A percentile compares a stretch with the other conserved stretches of the same genome.
These are phyloP conservation scores for Terfezia boudieri DNA, from an alignment of 495 filamentous ascomycete genomes.

Conservation along the genomic window DNA sequence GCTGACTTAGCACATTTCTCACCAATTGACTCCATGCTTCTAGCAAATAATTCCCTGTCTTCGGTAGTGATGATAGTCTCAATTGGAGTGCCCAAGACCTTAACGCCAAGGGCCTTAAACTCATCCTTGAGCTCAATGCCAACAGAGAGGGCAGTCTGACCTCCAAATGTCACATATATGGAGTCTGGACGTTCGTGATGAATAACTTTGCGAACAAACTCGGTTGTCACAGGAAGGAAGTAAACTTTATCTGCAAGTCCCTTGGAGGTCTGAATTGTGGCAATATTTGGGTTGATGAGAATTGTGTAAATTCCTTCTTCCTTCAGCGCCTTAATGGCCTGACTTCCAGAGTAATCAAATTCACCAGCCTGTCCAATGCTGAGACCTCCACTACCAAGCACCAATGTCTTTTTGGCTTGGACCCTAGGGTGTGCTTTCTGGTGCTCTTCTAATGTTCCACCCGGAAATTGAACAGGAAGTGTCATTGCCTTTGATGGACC, in stretches of 20 bases:
- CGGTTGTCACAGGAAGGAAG: conserved; percentile 88
- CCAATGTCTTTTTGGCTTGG: conserved; percentile 74
- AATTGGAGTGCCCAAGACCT: conserved; percentile 88
- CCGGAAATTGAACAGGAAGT: conserved; percentile 61
- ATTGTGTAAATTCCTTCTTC: conserved; percentile 87
- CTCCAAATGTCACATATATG: conserved; percentile 89
- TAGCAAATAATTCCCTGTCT: conserved; percentile 87
- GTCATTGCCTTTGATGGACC: conserved; percentile 37
- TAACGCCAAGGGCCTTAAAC: conserved; percentile 71
- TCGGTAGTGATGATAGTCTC: conserved; percentile 97
- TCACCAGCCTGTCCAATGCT: conserved; percentile 95
- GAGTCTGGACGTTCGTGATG: conserved; percentile 78
- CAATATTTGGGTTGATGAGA: conserved; percentile 96
- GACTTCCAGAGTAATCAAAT: conserved; percentile 91
- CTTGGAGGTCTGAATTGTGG: conserved; percentile 95
- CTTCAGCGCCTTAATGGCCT: conserved; percentile 90
- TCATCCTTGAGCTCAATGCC: conserved; percentile 94
- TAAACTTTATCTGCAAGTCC: conserved; percentile 95
- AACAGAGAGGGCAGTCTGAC: conserved; percentile 83
- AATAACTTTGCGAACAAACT: conserved; percentile 95
- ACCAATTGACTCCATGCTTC: conserved; percentile 93
- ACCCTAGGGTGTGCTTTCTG: conserved; percentile 51
- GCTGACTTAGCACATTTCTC: conserved; percentile 97
- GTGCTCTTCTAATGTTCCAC: conserved; percentile 58
- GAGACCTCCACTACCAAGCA: conserved; percentile 79